Evolutionary conservation across 116 monocot species (phyloP), one percentile per base, ranked within the genome.

Genomic region (Zostera marina): DNA sequence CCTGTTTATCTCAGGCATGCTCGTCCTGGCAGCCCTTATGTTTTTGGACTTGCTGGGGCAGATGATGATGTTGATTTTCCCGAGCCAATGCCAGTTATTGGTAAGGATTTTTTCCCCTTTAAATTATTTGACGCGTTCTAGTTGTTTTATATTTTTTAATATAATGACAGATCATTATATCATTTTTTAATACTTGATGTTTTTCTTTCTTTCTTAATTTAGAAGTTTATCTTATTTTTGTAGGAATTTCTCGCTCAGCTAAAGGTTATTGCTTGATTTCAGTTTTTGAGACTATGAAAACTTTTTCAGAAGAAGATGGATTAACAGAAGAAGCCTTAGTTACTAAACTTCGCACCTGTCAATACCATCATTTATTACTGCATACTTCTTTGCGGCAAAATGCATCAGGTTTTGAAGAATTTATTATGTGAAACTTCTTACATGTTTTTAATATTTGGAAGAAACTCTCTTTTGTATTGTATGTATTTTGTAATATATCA

Each of bases 1-100:
- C 52, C 26, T 64, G 42, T 44, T 26, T 23, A 41, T 60, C 69
- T 57, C 79, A 98, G 98, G 26, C 98, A 98, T 73, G 98, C 98
- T 51, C 83, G 90, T 83, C 98, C 98, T 53, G 98, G 98, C 22
- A 90, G 81, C 66, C 98, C 98, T 68, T 98, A 98, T 73, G 98
- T 98, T 6, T 98, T 90, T 81, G 98, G 98, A 44, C 91, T 98
- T 62, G 86, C 81, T 77, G 98, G 69, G 59, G 80, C 44, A 72
- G 87, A 90, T 71, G 72, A 98, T 69, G 98, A 90, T 76, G 76
- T 98, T 68, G 90, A 98, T 66, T 98, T 98, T 75, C 98, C 98
- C 9, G 98, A 98, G 68, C 91, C 98, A 72, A 98, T 98, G 91
- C 98, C 90, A 64, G 83, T 98, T 61, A 74, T 98, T 70, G 98